Evolutionary conservation across 192 early-diverging fungal species (phyloP).

Genomic region (Thoreauomyces humboldtii): DNA sequence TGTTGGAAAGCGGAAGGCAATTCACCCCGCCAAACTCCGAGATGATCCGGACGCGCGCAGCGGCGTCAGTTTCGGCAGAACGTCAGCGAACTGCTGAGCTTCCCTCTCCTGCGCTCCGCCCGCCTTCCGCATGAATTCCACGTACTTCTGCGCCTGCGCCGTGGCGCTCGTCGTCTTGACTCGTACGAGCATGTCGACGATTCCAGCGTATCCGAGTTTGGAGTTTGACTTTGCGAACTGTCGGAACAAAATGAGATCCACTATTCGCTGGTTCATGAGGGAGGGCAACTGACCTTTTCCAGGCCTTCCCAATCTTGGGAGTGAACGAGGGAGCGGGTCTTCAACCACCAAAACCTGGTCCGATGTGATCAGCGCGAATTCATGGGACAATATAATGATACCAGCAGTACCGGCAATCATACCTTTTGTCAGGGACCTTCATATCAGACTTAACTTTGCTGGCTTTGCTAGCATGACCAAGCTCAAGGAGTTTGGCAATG

Average conservation of each 20-base stretch:
- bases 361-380: background rate
- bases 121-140: constrained; percentile 34
- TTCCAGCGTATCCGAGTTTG: constrained; percentile 27
- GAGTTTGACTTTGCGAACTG: constrained; percentile 34
- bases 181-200: constrained; percentile 26
- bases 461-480: constrained; percentile 72
- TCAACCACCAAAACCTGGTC: constrained; percentile 84
- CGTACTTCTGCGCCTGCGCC: constrained; percentile 31
- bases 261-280: background rate
- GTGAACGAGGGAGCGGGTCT: constrained; percentile 73
- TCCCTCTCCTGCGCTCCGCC: constrained; percentile 36
- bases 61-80: constrained; percentile 1
- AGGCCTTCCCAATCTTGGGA: constrained; percentile 81
- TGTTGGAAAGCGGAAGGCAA: too few relatives aligned
- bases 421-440: constrained; percentile 79
- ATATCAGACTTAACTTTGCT: constrained; percentile 79
- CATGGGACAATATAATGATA: background rate
- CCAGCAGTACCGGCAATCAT: background rate
- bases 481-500: constrained; percentile 70
- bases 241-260: background rate
- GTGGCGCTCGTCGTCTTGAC: constrained; percentile 10
- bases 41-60: too few relatives aligned
- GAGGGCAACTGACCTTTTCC: constrained; percentile 57
- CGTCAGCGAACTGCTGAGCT: constrained; percentile 14
- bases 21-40: too few relatives aligned